Evolutionary conservation across 192 early-diverging fungal genomes (phyloP), one percentile per base, ranked within the genome.

Genomic region (Linnemannia exigua): DNA sequence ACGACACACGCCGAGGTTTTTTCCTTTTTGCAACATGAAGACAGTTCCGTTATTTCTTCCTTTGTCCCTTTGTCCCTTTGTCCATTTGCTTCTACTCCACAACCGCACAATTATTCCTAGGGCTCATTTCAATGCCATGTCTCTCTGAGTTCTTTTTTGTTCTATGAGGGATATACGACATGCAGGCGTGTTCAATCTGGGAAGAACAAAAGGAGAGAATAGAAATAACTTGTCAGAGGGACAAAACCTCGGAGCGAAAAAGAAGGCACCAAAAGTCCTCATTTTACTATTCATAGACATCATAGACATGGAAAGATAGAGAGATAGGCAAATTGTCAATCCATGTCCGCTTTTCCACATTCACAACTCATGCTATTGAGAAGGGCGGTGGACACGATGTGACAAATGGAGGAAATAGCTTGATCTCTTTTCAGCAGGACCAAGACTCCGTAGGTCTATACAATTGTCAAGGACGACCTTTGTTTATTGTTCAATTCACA

Each of bases 221-320:
- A 63, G 58, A 63, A 63, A 63, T 63, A 31, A 25, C 28, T 14
- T n/a, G 58, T 63, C 58, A 63, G 58, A 63, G 58, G 58, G 58
- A 63, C 58, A 61, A 12, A n/a, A 61, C 25, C 58, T 25, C 58
- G 58, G 58, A 63, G 14, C 58, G 58, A 31, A 63, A 54, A n/a
- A 6, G 41, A 63, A 63, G 58, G 58, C 25, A 63, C 58, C 58
- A 25, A 63, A 63, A 63, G 58, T 63, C 58, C 58, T 28, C 28
- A 12, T 61, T 61, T 61, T 28, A 61, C 25, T 51, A 25, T 44
- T 3, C 9, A 6, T 44, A 44, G 41, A 44, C n/a, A n/a, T n/a
- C n/a, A n/a, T n/a, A n/a, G n/a, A n/a, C n/a, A n/a, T n/a, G n/a
- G n/a, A n/a, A n/a, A n/a, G n/a, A n/a, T n/a, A n/a, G n/a, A n/a